Evolutionary conservation across 1,139 yeast species (phyloP), one percentile per base, ranked within the genome.

Genomic region (Hanseniaspora uvarum): DNA sequence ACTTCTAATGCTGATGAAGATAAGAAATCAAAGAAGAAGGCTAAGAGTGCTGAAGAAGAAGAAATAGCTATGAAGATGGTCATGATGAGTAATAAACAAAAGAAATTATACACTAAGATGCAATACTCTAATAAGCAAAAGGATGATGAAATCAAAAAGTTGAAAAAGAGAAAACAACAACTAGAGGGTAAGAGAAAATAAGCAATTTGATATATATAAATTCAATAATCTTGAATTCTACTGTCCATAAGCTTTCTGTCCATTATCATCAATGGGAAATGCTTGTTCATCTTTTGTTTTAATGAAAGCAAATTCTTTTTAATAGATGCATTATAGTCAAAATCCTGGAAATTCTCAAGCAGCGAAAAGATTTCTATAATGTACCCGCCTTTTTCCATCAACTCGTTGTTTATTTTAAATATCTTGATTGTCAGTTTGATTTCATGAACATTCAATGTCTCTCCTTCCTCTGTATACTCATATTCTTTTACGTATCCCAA

Each of bases 11-110:
- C 56, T 10, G 46, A 40, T 33, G 53, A 49, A 49, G 55, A 59
- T 23, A 54, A 62, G 46, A 64, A 64, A 58, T 66, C 65, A 53
- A 70, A 72, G 59, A 70, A 70, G 62, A 68, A 65, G 58, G 60
- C 71, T 66, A 73, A 71, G 59, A 63, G 70, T 56, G 70, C 70
- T 57, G 87, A 77, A 59, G 84, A 81, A 56, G 95, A 85, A 71
- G 94, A 83, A 65, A 84, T 85, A 71, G 94, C 86, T 61, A 77
- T 87, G 71, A 85, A 83, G 73, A 83, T 81, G 79, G 87, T 88
- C 67, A 92, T 92, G 98, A 89, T 92, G 97, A 79, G 94, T 62
- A 89, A 88, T 74, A 92, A 89, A 71, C 95, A 92, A 73, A 85
- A 89, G 76, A 87, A 86, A 71, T 77, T 89, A 62, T 92, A 92